Percentiles rank a stretch among this genome's conserved stretches.
Conservation (phyloP, 257 asterid species). For the Solanum dulcamara region DNA sequence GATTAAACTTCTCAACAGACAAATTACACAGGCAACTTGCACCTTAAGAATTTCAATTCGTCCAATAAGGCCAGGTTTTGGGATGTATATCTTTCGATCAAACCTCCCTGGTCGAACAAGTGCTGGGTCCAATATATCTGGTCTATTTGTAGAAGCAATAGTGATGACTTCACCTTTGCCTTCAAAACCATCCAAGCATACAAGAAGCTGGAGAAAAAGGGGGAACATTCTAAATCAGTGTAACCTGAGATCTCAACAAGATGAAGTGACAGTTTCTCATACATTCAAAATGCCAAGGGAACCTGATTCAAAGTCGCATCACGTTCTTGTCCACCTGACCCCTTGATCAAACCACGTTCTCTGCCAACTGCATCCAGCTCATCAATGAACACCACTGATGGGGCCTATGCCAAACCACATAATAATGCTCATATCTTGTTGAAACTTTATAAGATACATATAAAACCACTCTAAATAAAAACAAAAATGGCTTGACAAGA, state of each 20-base stretch:
- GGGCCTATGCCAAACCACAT: conserved; percentile 51
- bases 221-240: conserved; percentile 9
- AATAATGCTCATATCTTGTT: neutral
- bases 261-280: neutral
- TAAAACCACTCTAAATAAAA: neutral
- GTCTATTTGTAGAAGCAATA: conserved; percentile 96
- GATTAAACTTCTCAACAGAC: neutral
- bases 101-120: conserved; percentile 97
- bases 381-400: conserved; percentile 94
- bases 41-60: conserved; percentile 88
- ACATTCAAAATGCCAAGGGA: conserved; percentile 2
- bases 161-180: conserved; percentile 97
- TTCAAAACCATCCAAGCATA: conserved; percentile 93
- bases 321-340: conserved; percentile 98
- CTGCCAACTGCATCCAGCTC: conserved; percentile 99
- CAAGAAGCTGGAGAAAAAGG: conserved; percentile 74
- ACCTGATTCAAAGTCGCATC: conserved; percentile 99
- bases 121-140: conserved; percentile 95
- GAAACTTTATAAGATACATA: neutral
- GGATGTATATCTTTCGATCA: conserved; percentile 80
- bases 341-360: conserved; percentile 81
- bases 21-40: conserved; percentile 3
- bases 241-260: conserved; percentile 4
- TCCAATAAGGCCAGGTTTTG: conserved; percentile 89
- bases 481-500: neutral